Evolutionary conservation across 1,139 yeast genomes (phyloP).

Genomic region (Pichia sp.): DNA sequence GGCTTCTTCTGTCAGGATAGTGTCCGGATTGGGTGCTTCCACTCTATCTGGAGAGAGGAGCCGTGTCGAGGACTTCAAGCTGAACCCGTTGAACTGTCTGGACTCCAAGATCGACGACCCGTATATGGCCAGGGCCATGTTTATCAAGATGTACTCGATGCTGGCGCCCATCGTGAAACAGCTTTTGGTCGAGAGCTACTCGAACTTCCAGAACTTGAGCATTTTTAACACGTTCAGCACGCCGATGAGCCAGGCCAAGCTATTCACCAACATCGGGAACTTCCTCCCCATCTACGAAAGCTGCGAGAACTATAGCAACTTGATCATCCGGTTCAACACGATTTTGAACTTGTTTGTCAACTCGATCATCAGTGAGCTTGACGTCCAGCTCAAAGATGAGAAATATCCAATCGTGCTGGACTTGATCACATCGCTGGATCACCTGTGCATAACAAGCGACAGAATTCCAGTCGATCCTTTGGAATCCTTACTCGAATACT

Average conservation of each 20-base stretch:
- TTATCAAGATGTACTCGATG: constrained; percentile 40
- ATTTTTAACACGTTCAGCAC: constrained; percentile 45
- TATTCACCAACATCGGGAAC: constrained; percentile 29
- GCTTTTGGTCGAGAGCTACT: constrained; percentile 43
- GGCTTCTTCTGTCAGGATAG: not conserved
- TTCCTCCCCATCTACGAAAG: constrained; percentile 39
- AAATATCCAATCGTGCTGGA: constrained; percentile 36
- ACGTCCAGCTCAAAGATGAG: constrained; percentile 49
- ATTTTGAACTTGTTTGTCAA: constrained; percentile 68
- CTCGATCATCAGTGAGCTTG: constrained; percentile 69
- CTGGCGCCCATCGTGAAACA: constrained; percentile 46
- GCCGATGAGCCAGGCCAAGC: constrained; percentile 47
- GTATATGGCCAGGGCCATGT: constrained; percentile 41
- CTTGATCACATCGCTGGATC: constrained; percentile 34
- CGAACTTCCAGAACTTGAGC: constrained; percentile 40
- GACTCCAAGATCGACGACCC: constrained; percentile 34
- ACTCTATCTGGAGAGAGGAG: not conserved
- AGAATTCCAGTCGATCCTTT: constrained; percentile 37
- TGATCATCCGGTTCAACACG: constrained; percentile 43
- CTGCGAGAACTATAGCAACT: constrained; percentile 32
- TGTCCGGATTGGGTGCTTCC: constrained; percentile 8
- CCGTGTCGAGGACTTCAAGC: constrained; percentile 16
- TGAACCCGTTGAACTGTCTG: constrained; percentile 30
- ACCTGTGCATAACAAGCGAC: constrained; percentile 33
- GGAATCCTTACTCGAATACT: constrained; percentile 44